Evolutionary conservation across 805 yeast genomes (phyloP), one percentile per base, ranked within the genome.

Genomic region (Myxozyma mucilagina): DNA sequence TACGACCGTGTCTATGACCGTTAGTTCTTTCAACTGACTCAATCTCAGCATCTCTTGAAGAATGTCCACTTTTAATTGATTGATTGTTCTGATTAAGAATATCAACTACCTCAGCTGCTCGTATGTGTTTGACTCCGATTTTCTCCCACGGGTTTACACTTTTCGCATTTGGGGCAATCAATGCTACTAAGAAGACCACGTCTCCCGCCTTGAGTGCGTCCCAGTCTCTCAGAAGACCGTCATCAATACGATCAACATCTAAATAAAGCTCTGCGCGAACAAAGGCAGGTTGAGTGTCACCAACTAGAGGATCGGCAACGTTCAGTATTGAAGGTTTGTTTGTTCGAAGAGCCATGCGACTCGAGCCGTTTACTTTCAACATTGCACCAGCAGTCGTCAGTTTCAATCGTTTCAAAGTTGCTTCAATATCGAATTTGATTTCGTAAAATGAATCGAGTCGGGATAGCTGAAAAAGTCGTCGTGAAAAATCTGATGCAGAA

Each of bases 401-500:
- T 11, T 68, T 64, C 13, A 71, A 44, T 20, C 71, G 62, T 41
- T 49, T 49, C 8, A 71, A 47, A 10, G 61, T 64, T 6, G 56
- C 44, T 49, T 68, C 69, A 18, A 72, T 39, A 38, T 70, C 71
- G 11, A 50, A 38, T 39, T 65, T 56, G 39, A 74, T 57, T 20
- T 64, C 65, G 31, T 51, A 64, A 36, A 64, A 63, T 16, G 57
- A 43, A 44, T 73, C 73, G 4, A 61, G 60, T 9, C 68, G 60
- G 9, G 52, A 57, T 1, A 71, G 47, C 36, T 61, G 57, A 36
- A 69, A 67, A 3, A 64, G 52, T 34, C 75, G 63, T n/a, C 61
- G 47, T 24, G 71, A 49, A 41, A 74, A 70, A 51, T 74, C 77
- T n/a, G 61, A 60, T 31, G 67, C 38, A 16, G 72, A 62, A 13